A percentile compares a stretch with the other conserved stretches of the same genome.
phyloP scores from a whole-genome alignment of 2,329 filamentous ascomycete genomes.

The Pleoardoris graminearum region DNA sequence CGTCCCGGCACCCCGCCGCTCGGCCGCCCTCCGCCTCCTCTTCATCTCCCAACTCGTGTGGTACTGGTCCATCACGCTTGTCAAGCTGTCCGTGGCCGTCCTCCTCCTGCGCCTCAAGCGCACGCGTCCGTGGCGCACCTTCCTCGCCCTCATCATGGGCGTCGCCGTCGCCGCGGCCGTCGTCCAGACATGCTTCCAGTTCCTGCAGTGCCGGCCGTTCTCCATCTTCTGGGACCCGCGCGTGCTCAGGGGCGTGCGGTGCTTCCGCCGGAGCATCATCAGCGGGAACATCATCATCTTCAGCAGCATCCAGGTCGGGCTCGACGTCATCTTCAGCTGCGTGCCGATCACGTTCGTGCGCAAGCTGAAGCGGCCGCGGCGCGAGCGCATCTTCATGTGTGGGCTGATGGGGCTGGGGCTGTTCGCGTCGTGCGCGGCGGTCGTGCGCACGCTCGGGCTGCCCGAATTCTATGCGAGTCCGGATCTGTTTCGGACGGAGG shows the following conservation, averaged over 20 bases:
- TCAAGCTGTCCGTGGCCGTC: slow-evolving; percentile 28
- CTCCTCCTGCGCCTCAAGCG: slow-evolving; percentile 30
- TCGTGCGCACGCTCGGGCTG: slow-evolving; percentile 26
- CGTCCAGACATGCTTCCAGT: slow-evolving; percentile 27
- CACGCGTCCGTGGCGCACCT: slow-evolving; percentile 22
- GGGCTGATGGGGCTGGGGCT: slow-evolving; percentile 29
- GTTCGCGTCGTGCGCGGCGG: slow-evolving; percentile 25
- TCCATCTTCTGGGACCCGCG: slow-evolving; percentile 31
- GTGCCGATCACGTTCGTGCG: slow-evolving; percentile 29
- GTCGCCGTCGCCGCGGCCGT: slow-evolving; percentile 21
- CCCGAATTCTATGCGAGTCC: slow-evolving; percentile 17
- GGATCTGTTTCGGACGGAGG: slow-evolving; percentile 27
- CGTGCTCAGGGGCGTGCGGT: slow-evolving; percentile 17
- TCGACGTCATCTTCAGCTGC: slow-evolving; percentile 26
- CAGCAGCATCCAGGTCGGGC: slow-evolving; percentile 20
- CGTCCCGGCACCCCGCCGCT: slow-evolving; percentile 20
- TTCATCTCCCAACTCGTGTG: slow-evolving; percentile 32
- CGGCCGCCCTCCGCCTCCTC: slow-evolving; percentile 22
- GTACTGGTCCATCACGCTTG: slow-evolving; percentile 32
- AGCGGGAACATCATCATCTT: slow-evolving; percentile 30
- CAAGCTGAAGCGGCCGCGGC: slow-evolving; percentile 22
- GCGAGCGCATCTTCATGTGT: slow-evolving; percentile 29
- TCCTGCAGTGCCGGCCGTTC: slow-evolving; percentile 33
- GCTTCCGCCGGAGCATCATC: slow-evolving; percentile 20
- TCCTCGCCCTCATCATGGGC: slow-evolving; percentile 22